Conservation (phyloP, 768 basidiomycete species). For the Russula virescens region DNA sequence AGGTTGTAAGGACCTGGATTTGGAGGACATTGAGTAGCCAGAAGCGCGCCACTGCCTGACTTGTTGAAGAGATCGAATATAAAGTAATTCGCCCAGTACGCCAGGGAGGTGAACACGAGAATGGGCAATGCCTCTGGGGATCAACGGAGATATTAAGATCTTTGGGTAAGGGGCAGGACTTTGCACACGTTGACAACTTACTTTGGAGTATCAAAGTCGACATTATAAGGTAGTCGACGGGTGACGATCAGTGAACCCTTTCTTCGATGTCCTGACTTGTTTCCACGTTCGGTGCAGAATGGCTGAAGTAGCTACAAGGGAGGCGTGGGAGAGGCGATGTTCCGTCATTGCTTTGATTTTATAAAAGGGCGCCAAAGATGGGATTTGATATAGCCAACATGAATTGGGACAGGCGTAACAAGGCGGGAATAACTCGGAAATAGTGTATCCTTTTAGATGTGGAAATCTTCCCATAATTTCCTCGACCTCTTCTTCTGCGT, state of each 20-base stretch:
- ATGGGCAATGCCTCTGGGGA: slow-evolving; percentile 8
- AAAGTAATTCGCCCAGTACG: slow-evolving; percentile 11
- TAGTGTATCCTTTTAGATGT: no score
- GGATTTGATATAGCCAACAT: no score
- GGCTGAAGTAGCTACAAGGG: no score
- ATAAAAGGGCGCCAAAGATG: no score
- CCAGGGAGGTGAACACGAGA: slow-evolving; percentile 13
- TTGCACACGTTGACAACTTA: no score
- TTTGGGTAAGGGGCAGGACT: neutral
- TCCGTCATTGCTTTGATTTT: no score
- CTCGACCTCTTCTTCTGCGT: no score
- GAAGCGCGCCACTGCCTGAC: slow-evolving; percentile 11
- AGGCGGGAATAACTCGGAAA: no score
- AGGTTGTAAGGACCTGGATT: slow-evolving; percentile 14
- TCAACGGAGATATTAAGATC: neutral
- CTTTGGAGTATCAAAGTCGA: neutral
- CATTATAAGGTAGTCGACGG: neutral
- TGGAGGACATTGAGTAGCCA: slow-evolving; percentile 10
- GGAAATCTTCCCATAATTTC: no score
- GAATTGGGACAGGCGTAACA: no score
- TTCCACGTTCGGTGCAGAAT: neutral
- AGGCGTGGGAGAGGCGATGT: neutral
- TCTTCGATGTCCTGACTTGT: neutral
- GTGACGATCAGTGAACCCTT: neutral
- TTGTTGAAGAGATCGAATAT: slow-evolving; percentile 14